phyloP scores from a whole-genome alignment of 495 filamentous ascomycete genomes.

The Corynascus novoguineensis region DNA sequence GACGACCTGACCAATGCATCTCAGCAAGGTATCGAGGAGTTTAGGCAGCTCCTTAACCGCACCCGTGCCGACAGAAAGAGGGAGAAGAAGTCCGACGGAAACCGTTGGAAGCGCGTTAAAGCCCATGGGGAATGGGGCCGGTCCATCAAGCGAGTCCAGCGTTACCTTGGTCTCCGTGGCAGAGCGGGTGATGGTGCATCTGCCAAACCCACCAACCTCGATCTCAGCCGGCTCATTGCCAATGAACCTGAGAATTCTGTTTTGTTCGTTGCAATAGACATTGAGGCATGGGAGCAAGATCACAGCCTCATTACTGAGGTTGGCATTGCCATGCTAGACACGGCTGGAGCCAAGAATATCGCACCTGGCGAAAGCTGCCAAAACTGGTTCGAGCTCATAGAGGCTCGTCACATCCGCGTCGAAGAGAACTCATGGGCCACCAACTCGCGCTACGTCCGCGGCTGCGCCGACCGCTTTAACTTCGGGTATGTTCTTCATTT shows the following conservation, averaged over 20 bases:
- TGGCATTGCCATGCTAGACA: conserved; percentile 79
- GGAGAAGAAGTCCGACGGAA: conserved; percentile 37
- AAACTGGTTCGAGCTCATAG: conserved; percentile 61
- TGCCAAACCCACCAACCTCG: neutral
- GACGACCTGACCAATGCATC: conserved; percentile 19
- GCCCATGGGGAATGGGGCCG: conserved; percentile 44
- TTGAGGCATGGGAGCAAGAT: conserved; percentile 71
- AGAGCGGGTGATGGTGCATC: neutral
- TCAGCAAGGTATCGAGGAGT: conserved; percentile 12
- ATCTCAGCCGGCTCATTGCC: conserved; percentile 24
- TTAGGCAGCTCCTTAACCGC: conserved; percentile 9
- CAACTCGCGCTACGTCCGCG: conserved; percentile 60
- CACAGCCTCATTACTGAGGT: conserved; percentile 69
- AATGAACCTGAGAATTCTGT: conserved; percentile 46
- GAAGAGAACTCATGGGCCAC: conserved; percentile 56
- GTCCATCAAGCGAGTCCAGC: conserved; percentile 56
- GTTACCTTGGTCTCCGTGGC: conserved; percentile 61
- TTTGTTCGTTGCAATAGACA: conserved; percentile 73
- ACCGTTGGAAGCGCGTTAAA: conserved; percentile 37
- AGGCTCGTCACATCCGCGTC: conserved; percentile 70
- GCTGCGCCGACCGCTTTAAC: conserved; percentile 67
- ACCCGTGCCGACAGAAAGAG: conserved; percentile 21
- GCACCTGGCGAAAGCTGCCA: conserved; percentile 54
- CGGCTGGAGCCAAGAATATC: conserved; percentile 46
- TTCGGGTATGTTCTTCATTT: conserved; percentile 59